phyloP scores from a whole-genome alignment of 441 rosid species.

The Syzygium syzygioides region DNA sequence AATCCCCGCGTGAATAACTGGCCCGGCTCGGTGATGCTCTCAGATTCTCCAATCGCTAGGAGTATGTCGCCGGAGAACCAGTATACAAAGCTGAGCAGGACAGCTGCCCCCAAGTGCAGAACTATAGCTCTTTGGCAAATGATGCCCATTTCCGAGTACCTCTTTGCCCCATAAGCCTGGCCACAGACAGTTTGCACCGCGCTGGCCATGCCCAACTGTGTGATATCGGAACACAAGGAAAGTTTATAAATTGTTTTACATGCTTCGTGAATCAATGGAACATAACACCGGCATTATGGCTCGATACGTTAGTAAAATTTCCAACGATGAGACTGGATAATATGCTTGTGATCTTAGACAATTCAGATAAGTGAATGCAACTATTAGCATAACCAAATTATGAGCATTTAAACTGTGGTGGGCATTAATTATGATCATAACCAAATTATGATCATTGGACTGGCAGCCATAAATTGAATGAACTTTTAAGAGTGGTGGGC shows the following conservation, averaged over 20 bases:
- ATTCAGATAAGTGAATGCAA: not conserved
- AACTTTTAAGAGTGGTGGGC: not conserved
- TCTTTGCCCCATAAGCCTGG: slow-evolving; percentile 86
- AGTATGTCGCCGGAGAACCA: slow-evolving; percentile 69
- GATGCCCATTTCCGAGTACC: slow-evolving; percentile 73
- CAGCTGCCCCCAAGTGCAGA: slow-evolving; percentile 67
- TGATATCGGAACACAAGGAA: not conserved
- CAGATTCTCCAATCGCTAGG: slow-evolving; percentile 53
- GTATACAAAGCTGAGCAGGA: slow-evolving; percentile 62
- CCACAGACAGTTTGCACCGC: slow-evolving; percentile 98
- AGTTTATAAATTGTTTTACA: not conserved
- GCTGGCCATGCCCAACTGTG: slow-evolving; percentile 93
- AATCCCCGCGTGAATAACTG: slow-evolving; percentile 74
- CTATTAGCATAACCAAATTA: not conserved
- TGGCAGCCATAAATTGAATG: not conserved
- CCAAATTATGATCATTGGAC: not conserved
- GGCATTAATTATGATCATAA: too few species aligned
- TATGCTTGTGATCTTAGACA: not conserved
- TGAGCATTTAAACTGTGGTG: too few species aligned
- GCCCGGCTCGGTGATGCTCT: slow-evolving; percentile 56
- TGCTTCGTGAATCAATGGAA: not conserved
- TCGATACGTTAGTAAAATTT: not conserved
- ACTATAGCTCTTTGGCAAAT: slow-evolving; percentile 82
- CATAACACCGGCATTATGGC: not conserved
- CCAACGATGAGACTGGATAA: not conserved